Conservation (phyloP, 75 land plant species). For the Cunninghamia lanceolata region DNA sequence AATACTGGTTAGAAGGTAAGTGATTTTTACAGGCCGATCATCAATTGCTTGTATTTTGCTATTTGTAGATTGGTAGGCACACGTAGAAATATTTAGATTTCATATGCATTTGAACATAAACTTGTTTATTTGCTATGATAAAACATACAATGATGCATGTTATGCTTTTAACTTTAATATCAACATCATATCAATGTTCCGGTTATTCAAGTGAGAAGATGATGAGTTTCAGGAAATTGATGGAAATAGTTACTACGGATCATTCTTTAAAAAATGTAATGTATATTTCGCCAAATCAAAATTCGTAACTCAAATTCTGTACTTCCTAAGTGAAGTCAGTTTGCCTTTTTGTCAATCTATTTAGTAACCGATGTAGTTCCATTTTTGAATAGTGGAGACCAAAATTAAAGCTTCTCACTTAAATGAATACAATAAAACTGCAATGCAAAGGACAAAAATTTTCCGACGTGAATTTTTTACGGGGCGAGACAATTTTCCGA, state of each 20-base stretch:
- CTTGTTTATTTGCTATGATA: not conserved
- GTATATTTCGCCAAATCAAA: not conserved
- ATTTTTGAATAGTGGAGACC: not conserved
- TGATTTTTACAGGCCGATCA: not conserved
- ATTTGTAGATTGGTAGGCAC: not conserved
- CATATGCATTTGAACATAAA: no score
- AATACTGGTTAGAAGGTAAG: constrained; percentile 68
- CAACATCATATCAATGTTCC: not conserved
- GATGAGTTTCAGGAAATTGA: not conserved
- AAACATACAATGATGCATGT: not conserved
- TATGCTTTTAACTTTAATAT: not conserved
- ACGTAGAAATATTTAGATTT: not conserved
- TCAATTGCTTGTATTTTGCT: not conserved
- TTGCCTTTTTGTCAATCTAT: not conserved
- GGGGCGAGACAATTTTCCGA: no score
- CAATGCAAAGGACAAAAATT: not conserved
- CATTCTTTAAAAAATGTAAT: not conserved
- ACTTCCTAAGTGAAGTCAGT: not conserved
- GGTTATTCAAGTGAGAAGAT: not conserved
- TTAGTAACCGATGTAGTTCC: not conserved
- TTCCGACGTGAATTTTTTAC: no score
- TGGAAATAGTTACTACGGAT: no score
- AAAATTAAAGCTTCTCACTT: not conserved
- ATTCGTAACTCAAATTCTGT: not conserved
- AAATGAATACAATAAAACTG: not conserved